phyloP scores from a whole-genome alignment of 371 early-diverging fungal genomes.

The Circinella umbellata region DNA sequence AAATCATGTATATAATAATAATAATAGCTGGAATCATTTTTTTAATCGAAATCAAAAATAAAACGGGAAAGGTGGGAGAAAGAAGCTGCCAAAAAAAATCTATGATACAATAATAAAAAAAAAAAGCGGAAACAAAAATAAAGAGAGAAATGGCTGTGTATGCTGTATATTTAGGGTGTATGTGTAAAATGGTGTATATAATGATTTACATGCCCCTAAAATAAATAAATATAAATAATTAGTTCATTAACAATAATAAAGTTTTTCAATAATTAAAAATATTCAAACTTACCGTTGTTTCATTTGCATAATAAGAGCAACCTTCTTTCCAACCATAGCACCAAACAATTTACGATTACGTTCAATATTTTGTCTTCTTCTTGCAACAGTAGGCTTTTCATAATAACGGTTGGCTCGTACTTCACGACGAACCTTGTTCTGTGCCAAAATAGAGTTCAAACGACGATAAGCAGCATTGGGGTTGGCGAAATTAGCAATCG shows the following conservation, averaged over 20 bases:
- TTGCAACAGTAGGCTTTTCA: constrained; percentile 60
- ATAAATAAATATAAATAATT: not conserved
- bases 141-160: not conserved
- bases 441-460: constrained; percentile 44
- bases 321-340: constrained; percentile 60
- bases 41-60: no score
- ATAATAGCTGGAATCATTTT: not conserved
- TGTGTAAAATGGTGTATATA: no score
- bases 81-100: not conserved
- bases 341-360: constrained; percentile 55
- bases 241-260: no score
- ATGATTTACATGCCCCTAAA: constrained; percentile 12
- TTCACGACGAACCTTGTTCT: constrained; percentile 54
- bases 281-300: constrained; percentile 53
- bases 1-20: no score
- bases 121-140: no score
- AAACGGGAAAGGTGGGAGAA: not conserved
- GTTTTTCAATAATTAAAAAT: not conserved
- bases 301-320: constrained; percentile 65
- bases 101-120: not conserved
- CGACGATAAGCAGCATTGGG: constrained; percentile 47
- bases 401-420: constrained; percentile 51
- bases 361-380: constrained; percentile 55
- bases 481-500: constrained; percentile 46
- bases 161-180: no score